Evolutionary conservation across 768 basidiomycete species (phyloP), one percentile per base, ranked within the genome.

Genomic region (Lyophyllum semitale): DNA sequence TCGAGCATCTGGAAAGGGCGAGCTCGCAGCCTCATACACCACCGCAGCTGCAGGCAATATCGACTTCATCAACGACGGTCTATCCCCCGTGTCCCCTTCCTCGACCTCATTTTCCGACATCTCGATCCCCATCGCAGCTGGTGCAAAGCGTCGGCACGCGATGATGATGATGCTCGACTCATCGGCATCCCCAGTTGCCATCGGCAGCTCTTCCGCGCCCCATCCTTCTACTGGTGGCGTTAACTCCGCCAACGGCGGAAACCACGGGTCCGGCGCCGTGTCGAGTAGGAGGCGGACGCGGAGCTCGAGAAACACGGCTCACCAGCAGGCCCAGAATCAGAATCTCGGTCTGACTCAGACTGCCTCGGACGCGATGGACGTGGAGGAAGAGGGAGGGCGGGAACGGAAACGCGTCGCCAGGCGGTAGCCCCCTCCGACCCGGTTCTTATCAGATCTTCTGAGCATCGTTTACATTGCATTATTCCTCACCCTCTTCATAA

Each of bases 141-240:
- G 87, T 29, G 76, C 82, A 1, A 92, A 92, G 69, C 84, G 91
- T 8, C 81, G 90, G 30, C 88, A 92, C 61, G 87, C 88, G 0
- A 79, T 88, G 63, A 89, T 91, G 85, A 84, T 89, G 80, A 82
- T 87, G 78, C 77, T 88, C 3, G 88, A 90, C 60, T 73, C 85
- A 0, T 63, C 76, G 15, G 62, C 79, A 3, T 59, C 79, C 12
- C 59, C 77, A 0, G 73, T 73, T 25, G 63, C 75, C 22, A 70
- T 76, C 15, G 65, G 73, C n/a, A 64, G 68, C 33, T 61, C 77
- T 1, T 68, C 80, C 4, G 69, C 64, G 52, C 52, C 51, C 64
- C 40, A 62, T 66, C 43, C 59, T 61, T 37, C 63, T 35, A 53
- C 63, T 37, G 48, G 59, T 22, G 46, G 58, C 22, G 48, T 52